Conservation (phyloP, 2,329 filamentous ascomycete species). For the Pseudogymnoascus sp. region DNA sequence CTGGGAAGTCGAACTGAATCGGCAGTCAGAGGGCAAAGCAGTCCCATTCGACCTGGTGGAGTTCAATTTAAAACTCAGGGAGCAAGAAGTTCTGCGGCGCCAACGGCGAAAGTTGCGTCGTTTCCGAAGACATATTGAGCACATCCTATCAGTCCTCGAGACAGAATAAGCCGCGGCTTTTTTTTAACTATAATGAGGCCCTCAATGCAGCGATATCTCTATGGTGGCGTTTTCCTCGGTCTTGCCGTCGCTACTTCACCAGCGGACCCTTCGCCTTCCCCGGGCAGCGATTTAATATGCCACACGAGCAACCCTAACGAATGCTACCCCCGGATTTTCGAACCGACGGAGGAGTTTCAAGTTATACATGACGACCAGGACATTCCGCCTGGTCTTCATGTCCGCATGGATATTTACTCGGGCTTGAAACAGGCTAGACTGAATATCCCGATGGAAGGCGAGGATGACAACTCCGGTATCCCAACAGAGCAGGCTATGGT, state of each 20-base stretch:
- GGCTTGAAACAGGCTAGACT: conserved; percentile 58
- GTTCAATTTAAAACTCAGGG: conserved; percentile 20
- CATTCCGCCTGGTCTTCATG: conserved; percentile 55
- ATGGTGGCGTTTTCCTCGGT: background rate
- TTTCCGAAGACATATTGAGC: conserved; percentile 21
- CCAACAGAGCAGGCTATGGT: conserved; percentile 45
- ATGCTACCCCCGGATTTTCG: conserved; percentile 58
- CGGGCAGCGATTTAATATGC: conserved; percentile 52
- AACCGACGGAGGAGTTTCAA: conserved; percentile 57
- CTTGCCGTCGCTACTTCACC: conserved; percentile 11
- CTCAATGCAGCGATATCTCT: conserved; percentile 8
- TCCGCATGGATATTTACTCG: conserved; percentile 55
- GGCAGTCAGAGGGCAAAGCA: conserved; percentile 23
- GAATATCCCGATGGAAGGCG: conserved; percentile 43
- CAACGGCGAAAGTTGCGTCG: conserved; percentile 22
- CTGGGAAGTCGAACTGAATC: conserved; percentile 23
- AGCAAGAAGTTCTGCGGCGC: conserved; percentile 21
- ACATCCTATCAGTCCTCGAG: conserved; percentile 22
- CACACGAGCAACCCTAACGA: conserved; percentile 50
- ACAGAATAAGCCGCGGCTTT: background rate
- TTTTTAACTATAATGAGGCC: background rate
- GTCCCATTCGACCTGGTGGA: conserved; percentile 23
- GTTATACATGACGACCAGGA: conserved; percentile 55
- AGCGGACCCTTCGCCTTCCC: conserved; percentile 15
- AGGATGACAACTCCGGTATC: conserved; percentile 40